Evolutionary conservation across 192 early-diverging fungal species (phyloP).

Genomic region (Chytriomyces hyalinus): DNA sequence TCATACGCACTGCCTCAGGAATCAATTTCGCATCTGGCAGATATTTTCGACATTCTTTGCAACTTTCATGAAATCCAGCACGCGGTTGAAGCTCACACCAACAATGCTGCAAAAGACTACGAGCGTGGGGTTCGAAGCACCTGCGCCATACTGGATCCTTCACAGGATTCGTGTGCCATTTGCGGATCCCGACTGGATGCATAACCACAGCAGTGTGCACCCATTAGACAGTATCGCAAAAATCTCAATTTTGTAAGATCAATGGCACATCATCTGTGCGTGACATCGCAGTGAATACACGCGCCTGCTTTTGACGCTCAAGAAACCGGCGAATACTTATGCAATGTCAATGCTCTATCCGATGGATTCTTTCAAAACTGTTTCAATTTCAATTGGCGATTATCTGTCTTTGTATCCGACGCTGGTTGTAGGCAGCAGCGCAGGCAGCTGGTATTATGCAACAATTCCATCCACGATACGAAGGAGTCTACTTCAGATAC

Average conservation of each 20-base stretch:
- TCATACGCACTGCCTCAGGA: neutral
- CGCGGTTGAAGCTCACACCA: neutral
- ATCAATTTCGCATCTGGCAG: neutral
- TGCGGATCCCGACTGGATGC: slow-evolving; percentile 34
- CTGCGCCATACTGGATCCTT: slow-evolving; percentile 1
- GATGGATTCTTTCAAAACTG: slow-evolving; percentile 28
- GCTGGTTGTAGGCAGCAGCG: slow-evolving; percentile 8
- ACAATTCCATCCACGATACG: neutral
- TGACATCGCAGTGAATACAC: slow-evolving; percentile 23
- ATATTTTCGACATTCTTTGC: slow-evolving; percentile 7
- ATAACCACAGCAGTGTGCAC: slow-evolving; percentile 28
- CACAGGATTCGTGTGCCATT: slow-evolving; percentile 35
- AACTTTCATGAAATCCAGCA: slow-evolving; percentile 16
- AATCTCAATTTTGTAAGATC: slow-evolving; percentile 12
- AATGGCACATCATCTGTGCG: neutral
- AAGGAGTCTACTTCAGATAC: neutral
- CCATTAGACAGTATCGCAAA: slow-evolving; percentile 31
- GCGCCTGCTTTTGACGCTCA: neutral
- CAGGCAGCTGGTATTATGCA: neutral
- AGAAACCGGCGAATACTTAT: neutral
- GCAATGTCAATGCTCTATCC: slow-evolving; percentile 31
- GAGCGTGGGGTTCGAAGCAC: neutral
- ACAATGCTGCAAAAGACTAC: neutral
- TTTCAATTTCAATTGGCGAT: slow-evolving; percentile 28
- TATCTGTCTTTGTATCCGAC: slow-evolving; percentile 30